Evolutionary conservation across 257 asterid genomes (phyloP).

Genomic region (Solanum dulcamara): DNA sequence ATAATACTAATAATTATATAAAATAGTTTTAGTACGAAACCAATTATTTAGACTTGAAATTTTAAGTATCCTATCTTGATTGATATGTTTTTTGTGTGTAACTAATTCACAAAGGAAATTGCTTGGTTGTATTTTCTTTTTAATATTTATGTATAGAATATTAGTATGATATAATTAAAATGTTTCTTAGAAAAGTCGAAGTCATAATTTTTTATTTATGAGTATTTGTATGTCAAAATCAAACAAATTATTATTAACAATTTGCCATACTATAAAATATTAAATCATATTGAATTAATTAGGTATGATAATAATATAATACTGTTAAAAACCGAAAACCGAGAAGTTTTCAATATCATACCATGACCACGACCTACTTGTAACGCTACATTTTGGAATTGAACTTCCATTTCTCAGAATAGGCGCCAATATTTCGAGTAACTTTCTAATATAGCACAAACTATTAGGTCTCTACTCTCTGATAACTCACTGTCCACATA

Average conservation of each 20-base stretch:
- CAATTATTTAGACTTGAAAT: no score
- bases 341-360: not conserved
- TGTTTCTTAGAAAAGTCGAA: no score
- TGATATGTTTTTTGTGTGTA: no score
- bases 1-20: no score
- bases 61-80: no score
- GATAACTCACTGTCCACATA: not conserved
- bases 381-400: not conserved
- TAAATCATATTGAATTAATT: not conserved
- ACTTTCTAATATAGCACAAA: constrained; percentile 1
- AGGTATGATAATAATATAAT: not conserved
- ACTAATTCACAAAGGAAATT: no score
- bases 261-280: not conserved
- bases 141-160: no score
- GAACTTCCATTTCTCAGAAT: not conserved
- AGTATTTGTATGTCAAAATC: not conserved
- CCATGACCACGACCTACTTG: not conserved
- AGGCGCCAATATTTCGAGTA: not conserved
- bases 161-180: no score
- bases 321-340: not conserved
- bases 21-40: no score
- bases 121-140: no score
- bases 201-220: no score
- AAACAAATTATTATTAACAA: not conserved
- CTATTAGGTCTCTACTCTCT: not conserved